A percentile compares a stretch with the other conserved stretches of the same genome.
These are phyloP conservation scores for Fusarium buxicola DNA, from an alignment of 2,329 filamentous ascomycete genomes.

Conservation along the genomic window DNA sequence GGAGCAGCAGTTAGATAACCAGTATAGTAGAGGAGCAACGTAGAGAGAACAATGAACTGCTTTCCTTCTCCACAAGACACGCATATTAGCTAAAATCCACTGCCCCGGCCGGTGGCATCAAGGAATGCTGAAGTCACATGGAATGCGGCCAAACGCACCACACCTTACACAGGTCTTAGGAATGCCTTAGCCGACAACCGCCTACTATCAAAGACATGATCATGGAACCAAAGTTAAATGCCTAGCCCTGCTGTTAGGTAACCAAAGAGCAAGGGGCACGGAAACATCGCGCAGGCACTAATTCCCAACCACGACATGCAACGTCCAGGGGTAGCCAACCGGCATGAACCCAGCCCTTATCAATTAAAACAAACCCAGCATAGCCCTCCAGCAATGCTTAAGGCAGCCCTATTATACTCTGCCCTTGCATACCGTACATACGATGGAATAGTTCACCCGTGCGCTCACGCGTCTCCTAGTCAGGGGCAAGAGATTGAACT, in stretches of 20 bases:
- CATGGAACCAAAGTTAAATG: conserved; percentile 10
- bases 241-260: conserved; percentile 1
- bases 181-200: conserved; percentile 20
- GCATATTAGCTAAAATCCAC: conserved; percentile 10
- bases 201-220: conserved; percentile 11
- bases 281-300: not conserved
- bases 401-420: conserved; percentile 16
- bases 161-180: conserved; percentile 22
- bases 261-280: conserved; percentile 2
- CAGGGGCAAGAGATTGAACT: conserved; percentile 17
- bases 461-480: conserved; percentile 26
- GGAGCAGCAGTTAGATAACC: too few relatives aligned
- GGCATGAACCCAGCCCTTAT: conserved; percentile 16
- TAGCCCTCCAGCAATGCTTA: conserved; percentile 18
- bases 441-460: conserved; percentile 21
- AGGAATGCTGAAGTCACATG: conserved; percentile 26
- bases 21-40: too few relatives aligned
- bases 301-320: conserved; percentile 18
- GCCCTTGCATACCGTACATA: conserved; percentile 26
- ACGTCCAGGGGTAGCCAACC: conserved; percentile 22
- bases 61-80: conserved; percentile 20
- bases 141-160: conserved; percentile 12
- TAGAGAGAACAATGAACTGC: not conserved
- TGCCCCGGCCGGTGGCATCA: conserved; percentile 19
- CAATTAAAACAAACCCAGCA: conserved; percentile 4